These are phyloP conservation scores for Neurospora sp. DNA, from an alignment of 2,329 filamentous ascomycete genomes.

Conservation along the genomic window DNA sequence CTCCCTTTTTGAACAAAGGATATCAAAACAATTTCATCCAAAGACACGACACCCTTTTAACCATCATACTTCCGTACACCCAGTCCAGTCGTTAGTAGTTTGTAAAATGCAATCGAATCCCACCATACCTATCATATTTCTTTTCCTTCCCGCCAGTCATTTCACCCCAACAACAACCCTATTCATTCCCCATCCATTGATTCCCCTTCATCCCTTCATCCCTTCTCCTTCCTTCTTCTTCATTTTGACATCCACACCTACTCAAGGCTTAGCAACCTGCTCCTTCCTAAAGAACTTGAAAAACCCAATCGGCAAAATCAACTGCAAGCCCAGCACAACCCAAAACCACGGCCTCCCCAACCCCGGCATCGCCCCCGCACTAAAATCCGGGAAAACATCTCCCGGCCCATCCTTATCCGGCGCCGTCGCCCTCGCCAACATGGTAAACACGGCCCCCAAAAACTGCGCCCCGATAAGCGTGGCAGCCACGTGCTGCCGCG, in stretches of 20 bases:
- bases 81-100: no score
- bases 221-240: not conserved
- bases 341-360: constrained; percentile 48
- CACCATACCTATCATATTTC: no score
- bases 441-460: constrained; percentile 50
- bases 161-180: no score
- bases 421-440: constrained; percentile 51
- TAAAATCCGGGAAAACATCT: constrained; percentile 51
- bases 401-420: constrained; percentile 51
- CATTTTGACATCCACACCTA: no score
- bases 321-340: constrained; percentile 45
- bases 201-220: not conserved
- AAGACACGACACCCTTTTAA: no score
- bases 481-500: constrained; percentile 53
- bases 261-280: constrained; percentile 41
- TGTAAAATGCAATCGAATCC: no score
- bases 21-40: no score
- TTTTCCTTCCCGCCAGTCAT: no score
- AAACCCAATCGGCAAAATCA: constrained; percentile 46
- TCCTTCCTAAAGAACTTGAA: constrained; percentile 46
- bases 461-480: constrained; percentile 51
- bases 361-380: constrained; percentile 31
- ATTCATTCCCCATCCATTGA: no score
- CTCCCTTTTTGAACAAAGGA: no score
- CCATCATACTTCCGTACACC: no score